Percentiles rank a stretch among this genome's conserved stretches.
Conservation (phyloP, 257 asterid species). For the Fraxinus anomala region DNA sequence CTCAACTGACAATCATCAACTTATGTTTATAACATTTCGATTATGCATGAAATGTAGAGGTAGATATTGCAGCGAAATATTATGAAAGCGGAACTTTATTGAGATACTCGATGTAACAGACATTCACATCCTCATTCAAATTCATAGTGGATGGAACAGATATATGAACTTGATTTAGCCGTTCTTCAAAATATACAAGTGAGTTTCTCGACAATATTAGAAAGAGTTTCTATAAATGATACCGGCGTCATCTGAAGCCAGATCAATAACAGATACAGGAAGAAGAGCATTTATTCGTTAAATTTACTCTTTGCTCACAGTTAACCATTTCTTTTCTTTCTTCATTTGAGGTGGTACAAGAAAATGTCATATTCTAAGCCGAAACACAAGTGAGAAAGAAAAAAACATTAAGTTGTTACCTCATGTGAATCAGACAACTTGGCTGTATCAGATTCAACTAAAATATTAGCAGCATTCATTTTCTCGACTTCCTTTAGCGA, state of each 20-base stretch:
- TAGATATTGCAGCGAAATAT: background rate
- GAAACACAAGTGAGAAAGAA: conserved; percentile 17
- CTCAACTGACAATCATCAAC: background rate
- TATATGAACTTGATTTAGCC: background rate
- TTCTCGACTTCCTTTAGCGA: conserved; percentile 28
- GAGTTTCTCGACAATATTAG: no score
- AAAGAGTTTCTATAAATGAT: background rate
- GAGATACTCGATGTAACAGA: background rate
- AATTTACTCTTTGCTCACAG: background rate
- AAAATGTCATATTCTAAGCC: conserved; percentile 3
- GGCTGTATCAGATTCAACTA: conserved; percentile 26
- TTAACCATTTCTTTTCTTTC: background rate
- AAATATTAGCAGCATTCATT: conserved; percentile 14
- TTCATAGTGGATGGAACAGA: no score
- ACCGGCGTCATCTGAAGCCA: background rate
- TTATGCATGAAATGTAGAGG: background rate
- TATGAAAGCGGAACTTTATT: background rate
- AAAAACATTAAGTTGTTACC: conserved; percentile 45
- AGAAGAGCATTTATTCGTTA: background rate
- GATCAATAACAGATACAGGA: background rate
- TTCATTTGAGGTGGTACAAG: background rate
- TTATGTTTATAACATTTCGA: background rate
- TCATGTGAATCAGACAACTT: conserved; percentile 38
- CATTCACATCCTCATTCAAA: no score
- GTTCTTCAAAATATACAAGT: background rate